phyloP scores from a whole-genome alignment of 441 rosid species.

The Gossypium davidsonii region DNA sequence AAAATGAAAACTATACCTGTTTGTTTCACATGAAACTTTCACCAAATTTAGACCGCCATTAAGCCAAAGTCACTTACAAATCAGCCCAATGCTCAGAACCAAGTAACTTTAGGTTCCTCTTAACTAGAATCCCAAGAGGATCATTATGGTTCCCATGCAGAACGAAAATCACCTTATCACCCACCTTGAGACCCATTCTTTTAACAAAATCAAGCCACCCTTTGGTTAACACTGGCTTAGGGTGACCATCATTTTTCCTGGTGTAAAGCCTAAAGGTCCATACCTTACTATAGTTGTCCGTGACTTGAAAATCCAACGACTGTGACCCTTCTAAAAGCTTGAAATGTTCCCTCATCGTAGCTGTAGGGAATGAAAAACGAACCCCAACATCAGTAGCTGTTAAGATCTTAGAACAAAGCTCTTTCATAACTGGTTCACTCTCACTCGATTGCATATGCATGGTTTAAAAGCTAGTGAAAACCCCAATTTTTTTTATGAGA shows the following conservation, averaged over 20 bases:
- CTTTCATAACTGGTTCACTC: neutral
- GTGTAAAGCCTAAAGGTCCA: constrained; percentile 4
- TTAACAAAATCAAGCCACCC: neutral
- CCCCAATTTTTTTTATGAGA: neutral
- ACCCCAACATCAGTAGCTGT: neutral
- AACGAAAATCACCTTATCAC: neutral
- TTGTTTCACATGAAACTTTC: too few species aligned
- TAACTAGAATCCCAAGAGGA: neutral
- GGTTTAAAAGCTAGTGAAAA: neutral
- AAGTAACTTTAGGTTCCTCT: neutral
- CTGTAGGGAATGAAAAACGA: neutral
- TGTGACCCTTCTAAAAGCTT: neutral
- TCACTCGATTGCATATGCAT: neutral
- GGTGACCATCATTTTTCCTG: constrained; percentile 1
- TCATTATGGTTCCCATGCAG: neutral
- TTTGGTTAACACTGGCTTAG: neutral
- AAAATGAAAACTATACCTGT: too few species aligned
- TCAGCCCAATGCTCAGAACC: neutral
- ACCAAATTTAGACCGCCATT: too few species aligned
- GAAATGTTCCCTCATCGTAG: neutral
- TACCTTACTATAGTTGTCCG: neutral
- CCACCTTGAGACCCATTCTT: neutral
- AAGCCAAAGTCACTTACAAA: neutral
- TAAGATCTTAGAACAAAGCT: neutral
- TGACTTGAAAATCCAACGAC: neutral